Evolutionary conservation across 306 rosid genomes (phyloP), one percentile per base, ranked within the genome.

Genomic region (Quercus agrifolia): DNA sequence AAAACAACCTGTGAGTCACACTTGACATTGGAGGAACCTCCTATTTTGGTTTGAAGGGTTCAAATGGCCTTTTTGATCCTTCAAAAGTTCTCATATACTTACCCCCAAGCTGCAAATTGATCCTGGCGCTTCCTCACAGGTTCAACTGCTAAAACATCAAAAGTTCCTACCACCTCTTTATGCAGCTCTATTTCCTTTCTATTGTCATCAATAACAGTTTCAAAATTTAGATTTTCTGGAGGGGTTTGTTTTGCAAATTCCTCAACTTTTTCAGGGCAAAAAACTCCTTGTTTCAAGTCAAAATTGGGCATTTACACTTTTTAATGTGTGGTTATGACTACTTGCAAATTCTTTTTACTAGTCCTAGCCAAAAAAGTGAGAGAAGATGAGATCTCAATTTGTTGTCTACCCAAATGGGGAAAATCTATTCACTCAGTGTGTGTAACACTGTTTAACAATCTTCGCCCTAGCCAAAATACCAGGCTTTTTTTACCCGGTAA

Each of bases 1-100:
- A 84, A 88, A 74, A 91, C 96, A 62, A 83, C 84, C 77, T 5
- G 93, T 5, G 35, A 88, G 66, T 93, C 96, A 70, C 98, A 93
- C 85, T 88, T 93, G 77, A 91, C 90, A 83, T 88, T 86, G 89
- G 71, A 70, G 87, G 74, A 68, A 78, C 13, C 78, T 35, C 73
- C 80, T 83, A 87, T 56, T 87, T 85, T 19, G 92, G 75, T 77
- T 75, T 83, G 28, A 83, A 80, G 79, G 88, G 86, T 85, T 86
- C 86, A 75, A 80, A 83, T 71, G 66, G 72, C 81, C 81, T 83
- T 84, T 85, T 86, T 79, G 81, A 79, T 80, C 96, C 92, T 68
- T 86, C 92, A 77, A 71, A 49, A 80, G 86, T 69, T 82, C 86
- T 89, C 70, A 56, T 61, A 77, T 31, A 67, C 87, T 88, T 93